Conservation (phyloP, 441 rosid species). For the Syzygium malaccense region DNA sequence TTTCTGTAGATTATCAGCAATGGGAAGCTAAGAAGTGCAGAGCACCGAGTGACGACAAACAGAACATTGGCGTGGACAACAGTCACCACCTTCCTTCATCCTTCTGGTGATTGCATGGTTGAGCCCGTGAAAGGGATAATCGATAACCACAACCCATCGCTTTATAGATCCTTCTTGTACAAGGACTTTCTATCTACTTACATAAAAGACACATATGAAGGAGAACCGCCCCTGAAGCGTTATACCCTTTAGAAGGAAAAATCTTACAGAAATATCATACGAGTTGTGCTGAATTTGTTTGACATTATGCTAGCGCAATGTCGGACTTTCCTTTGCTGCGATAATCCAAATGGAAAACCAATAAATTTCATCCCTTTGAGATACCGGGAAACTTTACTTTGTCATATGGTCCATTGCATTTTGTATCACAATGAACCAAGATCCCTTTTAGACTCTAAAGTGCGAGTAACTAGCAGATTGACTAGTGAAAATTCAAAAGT, state of each 20-base stretch:
- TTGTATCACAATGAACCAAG: no score
- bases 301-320: background rate
- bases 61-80: slow-evolving; percentile 1
- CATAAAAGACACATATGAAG: background rate
- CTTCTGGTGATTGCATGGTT: background rate
- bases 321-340: background rate
- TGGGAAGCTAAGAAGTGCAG: slow-evolving; percentile 14
- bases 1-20: slow-evolving; percentile 20
- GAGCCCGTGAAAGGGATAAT: slow-evolving; percentile 14
- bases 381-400: no score
- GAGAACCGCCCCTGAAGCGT: background rate
- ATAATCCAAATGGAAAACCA: no score
- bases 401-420: no score
- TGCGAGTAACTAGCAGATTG: no score
- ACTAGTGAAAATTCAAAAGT: no score
- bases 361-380: no score
- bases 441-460: no score
- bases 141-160: slow-evolving; percentile 1
- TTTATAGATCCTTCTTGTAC: slow-evolving; percentile 4
- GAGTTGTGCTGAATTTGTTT: background rate
- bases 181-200: slow-evolving; percentile 5
- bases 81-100: slow-evolving; percentile 9
- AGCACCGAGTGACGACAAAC: slow-evolving; percentile 20
- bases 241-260: background rate
- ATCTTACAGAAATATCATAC: background rate